A percentile compares a stretch with the other conserved stretches of the same genome.
Conservation (phyloP, 495 filamentous ascomycete species). For the Darksidea phi region DNA sequence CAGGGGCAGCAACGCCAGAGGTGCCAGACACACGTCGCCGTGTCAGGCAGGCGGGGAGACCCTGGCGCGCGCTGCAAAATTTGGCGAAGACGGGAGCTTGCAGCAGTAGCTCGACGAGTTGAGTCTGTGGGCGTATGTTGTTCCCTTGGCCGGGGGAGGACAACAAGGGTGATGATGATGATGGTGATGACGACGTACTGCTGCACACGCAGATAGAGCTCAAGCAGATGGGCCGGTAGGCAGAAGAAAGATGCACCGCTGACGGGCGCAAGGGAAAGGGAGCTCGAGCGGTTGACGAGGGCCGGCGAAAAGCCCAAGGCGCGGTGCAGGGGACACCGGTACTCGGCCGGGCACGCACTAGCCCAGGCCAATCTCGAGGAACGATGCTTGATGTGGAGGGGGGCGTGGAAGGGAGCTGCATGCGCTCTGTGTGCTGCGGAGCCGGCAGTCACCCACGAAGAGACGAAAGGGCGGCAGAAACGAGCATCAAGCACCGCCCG, state of each 20-base stretch:
- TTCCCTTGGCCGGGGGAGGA: neutral
- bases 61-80: neutral
- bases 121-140: neutral
- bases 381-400: neutral
- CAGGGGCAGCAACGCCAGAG: conserved; percentile 16
- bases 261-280: too few species aligned
- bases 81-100: conserved; percentile 3
- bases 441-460: neutral
- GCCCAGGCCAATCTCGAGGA: too few species aligned
- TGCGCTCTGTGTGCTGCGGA: neutral
- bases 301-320: too few species aligned
- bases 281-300: too few species aligned
- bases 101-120: neutral
- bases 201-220: too few species aligned
- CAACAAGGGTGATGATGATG: too few species aligned
- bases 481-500: neutral
- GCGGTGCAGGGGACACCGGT: too few species aligned
- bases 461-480: neutral
- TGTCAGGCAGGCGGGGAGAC: conserved; percentile 14
- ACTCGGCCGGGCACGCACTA: too few species aligned
- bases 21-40: conserved; percentile 5
- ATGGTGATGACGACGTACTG: too few species aligned
- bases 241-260: too few species aligned
- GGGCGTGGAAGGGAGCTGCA: neutral
- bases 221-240: too few species aligned